Conservation (phyloP, 345 rosid genomes). For the Theobroma cacao region DNA sequence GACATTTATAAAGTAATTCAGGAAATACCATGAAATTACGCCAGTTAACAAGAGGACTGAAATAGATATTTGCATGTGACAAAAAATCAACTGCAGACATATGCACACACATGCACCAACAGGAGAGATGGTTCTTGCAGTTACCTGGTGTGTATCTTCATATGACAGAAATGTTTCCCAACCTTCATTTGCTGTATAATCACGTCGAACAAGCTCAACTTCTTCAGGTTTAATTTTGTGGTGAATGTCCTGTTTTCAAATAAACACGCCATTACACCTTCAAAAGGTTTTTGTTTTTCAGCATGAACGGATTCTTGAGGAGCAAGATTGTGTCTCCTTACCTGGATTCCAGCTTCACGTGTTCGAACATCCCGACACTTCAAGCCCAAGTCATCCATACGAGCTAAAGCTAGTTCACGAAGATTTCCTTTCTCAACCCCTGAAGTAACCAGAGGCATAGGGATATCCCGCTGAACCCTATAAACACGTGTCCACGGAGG, state of each 20-base stretch:
- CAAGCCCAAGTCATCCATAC: slow-evolving; percentile 97
- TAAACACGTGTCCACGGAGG: slow-evolving; percentile 99
- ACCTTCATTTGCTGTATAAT: slow-evolving; percentile 95
- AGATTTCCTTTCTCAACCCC: slow-evolving; percentile 99
- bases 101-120: not conserved
- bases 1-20: not conserved
- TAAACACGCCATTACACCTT: slow-evolving; percentile 9
- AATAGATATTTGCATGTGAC: not conserved
- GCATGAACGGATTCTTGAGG: not conserved
- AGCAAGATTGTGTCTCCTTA: slow-evolving; percentile 14
- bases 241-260: slow-evolving; percentile 77
- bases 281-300: not conserved
- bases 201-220: slow-evolving; percentile 99
- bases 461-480: slow-evolving; percentile 97
- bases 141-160: slow-evolving; percentile 97
- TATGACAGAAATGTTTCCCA: slow-evolving; percentile 99
- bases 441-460: slow-evolving; percentile 98
- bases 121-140: slow-evolving; percentile 1
- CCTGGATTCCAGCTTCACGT: slow-evolving; percentile 99
- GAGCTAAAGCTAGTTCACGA: slow-evolving; percentile 89
- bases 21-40: not conserved
- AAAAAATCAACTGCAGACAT: not conserved
- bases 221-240: slow-evolving; percentile 93
- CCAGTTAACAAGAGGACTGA: not conserved
- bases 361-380: slow-evolving; percentile 98